Percentiles rank a stretch among this genome's conserved stretches.
These are phyloP conservation scores for Ophiorrhiza pumila DNA, from an alignment of 257 asterid genomes.

Conservation along the genomic window DNA sequence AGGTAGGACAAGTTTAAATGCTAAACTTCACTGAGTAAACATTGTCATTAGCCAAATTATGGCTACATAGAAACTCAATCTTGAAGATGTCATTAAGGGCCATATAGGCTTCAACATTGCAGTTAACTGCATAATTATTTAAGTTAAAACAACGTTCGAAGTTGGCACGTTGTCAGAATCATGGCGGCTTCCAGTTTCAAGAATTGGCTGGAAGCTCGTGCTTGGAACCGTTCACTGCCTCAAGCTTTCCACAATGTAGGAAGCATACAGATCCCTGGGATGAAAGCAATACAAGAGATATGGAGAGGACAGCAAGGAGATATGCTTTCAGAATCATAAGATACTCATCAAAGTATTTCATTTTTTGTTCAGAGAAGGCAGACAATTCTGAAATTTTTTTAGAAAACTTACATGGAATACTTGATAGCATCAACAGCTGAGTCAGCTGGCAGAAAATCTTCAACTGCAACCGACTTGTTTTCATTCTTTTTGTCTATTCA, in stretches of 20 bases:
- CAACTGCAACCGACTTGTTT: slow-evolving; percentile 79
- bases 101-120: not conserved
- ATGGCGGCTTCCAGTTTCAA: not conserved
- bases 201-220: not conserved
- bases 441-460: slow-evolving; percentile 76
- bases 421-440: slow-evolving; percentile 65
- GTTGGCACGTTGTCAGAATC: not conserved
- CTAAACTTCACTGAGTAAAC: not conserved
- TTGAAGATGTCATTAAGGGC: not conserved
- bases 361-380: not conserved
- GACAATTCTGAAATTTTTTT: not conserved
- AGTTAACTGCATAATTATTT: not conserved
- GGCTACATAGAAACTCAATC: not conserved
- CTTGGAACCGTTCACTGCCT: slow-evolving; percentile 46
- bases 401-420: slow-evolving; percentile 64
- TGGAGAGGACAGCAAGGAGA: not conserved
- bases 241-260: slow-evolving; percentile 77
- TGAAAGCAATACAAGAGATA: slow-evolving; percentile 7
- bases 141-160: not conserved
- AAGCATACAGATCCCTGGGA: slow-evolving; percentile 77
- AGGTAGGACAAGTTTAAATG: not conserved
- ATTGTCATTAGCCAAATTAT: not conserved
- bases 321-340: not conserved
- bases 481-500: slow-evolving; percentile 76
- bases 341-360: not conserved